Conservation (phyloP, 78 protist species). For the Polysphondylium violaceum region DNA sequence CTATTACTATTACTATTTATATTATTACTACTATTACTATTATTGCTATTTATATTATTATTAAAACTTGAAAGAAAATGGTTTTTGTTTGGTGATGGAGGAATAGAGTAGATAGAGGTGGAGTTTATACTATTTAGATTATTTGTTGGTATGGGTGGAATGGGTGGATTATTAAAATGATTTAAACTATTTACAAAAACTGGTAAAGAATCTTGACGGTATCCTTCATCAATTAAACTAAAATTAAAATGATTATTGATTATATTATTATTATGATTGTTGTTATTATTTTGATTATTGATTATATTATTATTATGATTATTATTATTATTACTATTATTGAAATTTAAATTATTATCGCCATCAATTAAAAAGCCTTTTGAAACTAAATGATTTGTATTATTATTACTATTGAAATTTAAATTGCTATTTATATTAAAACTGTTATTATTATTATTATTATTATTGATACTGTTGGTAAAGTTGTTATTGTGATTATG, state of each 20-base stretch:
- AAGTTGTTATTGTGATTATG: too few relatives aligned
- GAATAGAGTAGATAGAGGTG: too few relatives aligned
- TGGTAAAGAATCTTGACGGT: background rate
- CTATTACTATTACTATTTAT: background rate
- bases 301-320: background rate
- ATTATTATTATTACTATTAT: background rate
- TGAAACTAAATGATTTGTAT: background rate
- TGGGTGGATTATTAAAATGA: slow-evolving; percentile 2
- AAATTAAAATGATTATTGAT: background rate
- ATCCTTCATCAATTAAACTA: slow-evolving; percentile 6
- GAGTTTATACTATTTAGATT: background rate
- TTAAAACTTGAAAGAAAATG: too few relatives aligned
- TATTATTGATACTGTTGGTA: background rate
- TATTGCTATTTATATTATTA: background rate
- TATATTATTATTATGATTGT: background rate
- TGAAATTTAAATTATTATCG: slow-evolving; percentile 5
- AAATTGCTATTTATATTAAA: background rate
- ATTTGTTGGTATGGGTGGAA: background rate
- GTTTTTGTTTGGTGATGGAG: too few relatives aligned
- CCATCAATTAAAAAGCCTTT: background rate
- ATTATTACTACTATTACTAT: too few relatives aligned
- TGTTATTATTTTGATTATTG: too few relatives aligned
- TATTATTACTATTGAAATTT: background rate
- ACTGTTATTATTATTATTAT: slow-evolving; percentile 3
- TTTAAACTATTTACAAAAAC: background rate